These are phyloP conservation scores for Marsdenia floribunda DNA, from an alignment of 257 asterid genomes.

Conservation along the genomic window DNA sequence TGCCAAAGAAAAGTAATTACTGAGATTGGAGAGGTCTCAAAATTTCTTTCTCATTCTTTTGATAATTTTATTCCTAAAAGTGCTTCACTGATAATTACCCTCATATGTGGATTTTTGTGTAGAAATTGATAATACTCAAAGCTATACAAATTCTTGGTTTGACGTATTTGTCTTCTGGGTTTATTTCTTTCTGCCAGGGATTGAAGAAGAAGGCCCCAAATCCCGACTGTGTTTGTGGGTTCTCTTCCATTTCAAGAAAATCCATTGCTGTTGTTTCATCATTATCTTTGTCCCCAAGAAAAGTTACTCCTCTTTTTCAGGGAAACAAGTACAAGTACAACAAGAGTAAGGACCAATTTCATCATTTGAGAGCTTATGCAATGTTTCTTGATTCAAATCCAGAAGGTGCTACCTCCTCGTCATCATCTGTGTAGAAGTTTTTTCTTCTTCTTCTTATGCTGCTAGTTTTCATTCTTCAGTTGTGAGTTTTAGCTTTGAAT, in stretches of 20 bases:
- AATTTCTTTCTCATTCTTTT: too few species aligned
- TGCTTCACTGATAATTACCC: neutral
- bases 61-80: too few species aligned
- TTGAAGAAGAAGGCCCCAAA: slow-evolving; percentile 43
- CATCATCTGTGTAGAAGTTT: slow-evolving; percentile 14
- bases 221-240: slow-evolving; percentile 23
- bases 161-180: slow-evolving; percentile 51
- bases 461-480: slow-evolving; percentile 39
- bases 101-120: neutral
- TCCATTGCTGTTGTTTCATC: slow-evolving; percentile 26
- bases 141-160: slow-evolving; percentile 75
- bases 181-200: slow-evolving; percentile 39
- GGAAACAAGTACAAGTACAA: slow-evolving; percentile 25
- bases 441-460: slow-evolving; percentile 24
- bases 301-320: slow-evolving; percentile 7
- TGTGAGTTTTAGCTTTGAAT: slow-evolving; percentile 36
- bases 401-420: slow-evolving; percentile 22
- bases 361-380: slow-evolving; percentile 30
- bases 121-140: slow-evolving; percentile 56
- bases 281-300: slow-evolving; percentile 6
- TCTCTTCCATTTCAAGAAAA: slow-evolving; percentile 46
- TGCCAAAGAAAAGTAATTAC: too few species aligned
- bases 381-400: slow-evolving; percentile 56
- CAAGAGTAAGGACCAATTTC: slow-evolving; percentile 29
- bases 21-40: too few species aligned